A percentile compares a stretch with the other conserved stretches of the same genome.
Conservation (phyloP, 139 green algal genomes). For the Volvox reticuliferus region DNA sequence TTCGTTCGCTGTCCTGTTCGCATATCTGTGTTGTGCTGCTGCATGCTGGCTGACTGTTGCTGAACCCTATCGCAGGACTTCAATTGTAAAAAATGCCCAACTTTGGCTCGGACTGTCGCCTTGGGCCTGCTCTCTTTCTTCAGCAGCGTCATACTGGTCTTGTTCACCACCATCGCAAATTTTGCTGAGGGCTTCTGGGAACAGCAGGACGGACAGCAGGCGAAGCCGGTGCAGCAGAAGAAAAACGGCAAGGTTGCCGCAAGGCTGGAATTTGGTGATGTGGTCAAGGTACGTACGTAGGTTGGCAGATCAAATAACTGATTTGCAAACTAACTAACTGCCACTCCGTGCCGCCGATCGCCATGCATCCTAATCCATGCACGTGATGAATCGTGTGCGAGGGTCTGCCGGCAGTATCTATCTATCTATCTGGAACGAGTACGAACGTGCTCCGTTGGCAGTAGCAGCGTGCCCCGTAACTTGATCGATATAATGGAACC, state of each 20-base stretch:
- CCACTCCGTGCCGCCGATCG: too few species aligned
- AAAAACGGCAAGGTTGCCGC: background rate
- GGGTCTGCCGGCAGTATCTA: too few species aligned
- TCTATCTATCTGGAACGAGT: too few species aligned
- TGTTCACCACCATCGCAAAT: slow-evolving; percentile 32
- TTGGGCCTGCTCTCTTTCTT: slow-evolving; percentile 17
- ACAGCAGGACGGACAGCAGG: background rate
- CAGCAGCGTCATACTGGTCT: slow-evolving; percentile 4
- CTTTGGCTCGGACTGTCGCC: background rate
- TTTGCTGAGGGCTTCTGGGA: background rate
- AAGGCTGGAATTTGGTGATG: background rate
- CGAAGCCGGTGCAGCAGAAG: background rate
- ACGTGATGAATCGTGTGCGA: too few species aligned
- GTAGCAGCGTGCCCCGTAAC: too few species aligned
- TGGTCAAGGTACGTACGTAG: slow-evolving; percentile 3
- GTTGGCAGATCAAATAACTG: too few species aligned
- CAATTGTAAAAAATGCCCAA: background rate
- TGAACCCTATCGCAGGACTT: background rate
- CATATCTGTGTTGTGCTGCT: background rate
- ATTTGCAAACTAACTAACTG: too few species aligned
- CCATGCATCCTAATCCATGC: too few species aligned
- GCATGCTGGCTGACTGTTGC: background rate
- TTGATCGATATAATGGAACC: too few species aligned
- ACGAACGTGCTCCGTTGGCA: too few species aligned
- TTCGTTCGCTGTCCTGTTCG: background rate